phyloP scores from a whole-genome alignment of 2,329 filamentous ascomycete genomes.

The Periconia macrospinosa region DNA sequence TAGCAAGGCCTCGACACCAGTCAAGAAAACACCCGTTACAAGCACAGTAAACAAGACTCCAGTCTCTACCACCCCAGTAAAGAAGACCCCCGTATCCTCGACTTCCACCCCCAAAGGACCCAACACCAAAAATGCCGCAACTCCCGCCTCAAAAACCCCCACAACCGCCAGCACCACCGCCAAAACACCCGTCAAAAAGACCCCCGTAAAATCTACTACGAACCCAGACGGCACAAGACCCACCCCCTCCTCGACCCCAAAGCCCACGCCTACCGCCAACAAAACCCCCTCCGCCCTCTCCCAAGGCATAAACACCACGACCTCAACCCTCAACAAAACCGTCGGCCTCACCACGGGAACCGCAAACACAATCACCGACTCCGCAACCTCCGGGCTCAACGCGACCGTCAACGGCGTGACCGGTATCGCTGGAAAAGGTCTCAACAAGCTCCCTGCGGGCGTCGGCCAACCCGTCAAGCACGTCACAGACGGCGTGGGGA shows the following conservation, averaged over 20 bases:
- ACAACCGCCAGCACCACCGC: slow-evolving; percentile 11
- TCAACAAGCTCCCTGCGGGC: slow-evolving; percentile 37
- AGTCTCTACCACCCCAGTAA: background rate
- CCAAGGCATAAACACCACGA: slow-evolving; percentile 36
- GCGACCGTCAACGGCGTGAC: slow-evolving; percentile 42
- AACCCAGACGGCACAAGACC: slow-evolving; percentile 24
- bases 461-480: slow-evolving; percentile 44
- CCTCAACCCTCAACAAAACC: slow-evolving; percentile 41
- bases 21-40: slow-evolving; percentile 11
- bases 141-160: slow-evolving; percentile 14
- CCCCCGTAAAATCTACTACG: slow-evolving; percentile 16
- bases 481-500: slow-evolving; percentile 45
- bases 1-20: background rate
- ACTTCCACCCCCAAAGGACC: slow-evolving; percentile 8
- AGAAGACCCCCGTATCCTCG: slow-evolving; percentile 19
- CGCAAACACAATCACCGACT: slow-evolving; percentile 41
- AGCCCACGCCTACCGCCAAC: slow-evolving; percentile 23
- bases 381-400: slow-evolving; percentile 41
- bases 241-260: slow-evolving; percentile 27
- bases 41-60: slow-evolving; percentile 10
- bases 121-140: slow-evolving; percentile 16
- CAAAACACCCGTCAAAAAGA: slow-evolving; percentile 26
- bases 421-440: slow-evolving; percentile 40
- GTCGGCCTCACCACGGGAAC: slow-evolving; percentile 37
- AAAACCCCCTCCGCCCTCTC: slow-evolving; percentile 35